Base-by-base conservation (phyloP, 1,284 basidiomycete genomes). In the Cutaneotrichosporon sp. region DNA sequence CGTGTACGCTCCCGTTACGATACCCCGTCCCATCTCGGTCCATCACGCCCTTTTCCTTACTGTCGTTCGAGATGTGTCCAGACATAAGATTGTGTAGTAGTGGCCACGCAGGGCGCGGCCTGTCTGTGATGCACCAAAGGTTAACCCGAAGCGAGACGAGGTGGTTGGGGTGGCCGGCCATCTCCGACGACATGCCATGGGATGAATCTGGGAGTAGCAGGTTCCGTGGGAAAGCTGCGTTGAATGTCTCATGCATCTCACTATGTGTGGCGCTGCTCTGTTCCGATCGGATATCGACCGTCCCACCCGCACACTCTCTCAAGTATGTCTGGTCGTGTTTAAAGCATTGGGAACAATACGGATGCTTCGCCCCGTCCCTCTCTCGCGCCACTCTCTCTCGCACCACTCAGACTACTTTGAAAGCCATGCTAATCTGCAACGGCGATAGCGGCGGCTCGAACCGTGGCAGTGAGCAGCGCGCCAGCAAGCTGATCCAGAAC, bases 41-140 rank as follows among this genome's bases (percentile, higher is more conserved):
- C 29, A 20, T 52, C 20, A 20, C 29, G 31, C 31, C 31, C 13
- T 22, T n/a, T 33, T 22, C 50, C 50, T 5, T 24, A 33, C 50
- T 52, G 50, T 52, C 50, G 50, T 52, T 33, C 31, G 50, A 22
- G 33, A 6, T 50, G 47, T 50, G 47, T 27, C 47, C 47, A 31
- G 47, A 50, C 47, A 50, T 50, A 50, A 50, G 47, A 50, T 18
- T 50, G 27, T 50, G 47, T 50, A 50, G 16, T 50, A 29, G 18
- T 29, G 47, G 27, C 25, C 47, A 50, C 47, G 47, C 47, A 20
- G 47, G 25, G 47, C 47, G 47, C 27, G 47, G 47, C 47, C 47
- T 27, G 47, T 50, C 47, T 50, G 47, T 50, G 47, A 50, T 50
- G 47, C 47, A 50, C 27, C 14, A 50, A n/a, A 18, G 47, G 45